Evolutionary conservation across 441 rosid species (phyloP).

Genomic region (Isatis lusitanica): DNA sequence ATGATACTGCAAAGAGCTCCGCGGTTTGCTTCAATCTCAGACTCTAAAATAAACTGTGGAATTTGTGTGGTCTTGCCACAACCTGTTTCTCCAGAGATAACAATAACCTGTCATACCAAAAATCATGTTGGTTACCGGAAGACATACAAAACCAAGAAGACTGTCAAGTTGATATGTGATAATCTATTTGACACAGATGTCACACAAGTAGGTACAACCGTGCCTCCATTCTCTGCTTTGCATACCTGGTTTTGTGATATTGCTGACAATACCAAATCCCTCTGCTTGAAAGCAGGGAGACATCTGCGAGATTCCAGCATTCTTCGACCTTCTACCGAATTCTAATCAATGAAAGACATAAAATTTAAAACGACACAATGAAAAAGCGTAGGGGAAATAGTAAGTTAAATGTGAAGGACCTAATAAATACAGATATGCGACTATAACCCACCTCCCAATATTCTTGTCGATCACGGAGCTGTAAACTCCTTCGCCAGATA

Average conservation of each 20-base stretch:
- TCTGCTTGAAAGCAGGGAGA: constrained; percentile 83
- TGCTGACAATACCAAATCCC: constrained; percentile 58
- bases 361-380: not conserved
- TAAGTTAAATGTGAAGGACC: not conserved
- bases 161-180: not conserved
- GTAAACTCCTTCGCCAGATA: constrained; percentile 56
- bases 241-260: constrained; percentile 77
- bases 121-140: not conserved
- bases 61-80: constrained; percentile 97
- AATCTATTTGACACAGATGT: constrained; percentile 8
- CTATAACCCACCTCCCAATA: constrained; percentile 71
- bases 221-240: constrained; percentile 4
- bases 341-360: constrained; percentile 41
- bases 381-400: not conserved
- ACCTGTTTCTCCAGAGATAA: constrained; percentile 95
- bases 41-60: constrained; percentile 88
- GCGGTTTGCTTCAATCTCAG: constrained; percentile 60
- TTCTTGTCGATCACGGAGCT: constrained; percentile 61
- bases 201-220: not conserved
- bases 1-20: constrained; percentile 85
- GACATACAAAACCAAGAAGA: constrained; percentile 6
- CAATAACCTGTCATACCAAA: constrained; percentile 58
- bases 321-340: constrained; percentile 63
- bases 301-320: constrained; percentile 65
- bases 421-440: constrained; percentile 9